Evolutionary conservation across 2,329 filamentous ascomycete genomes (phyloP).

Genomic region (Ophiosphaerella herpotricha): DNA sequence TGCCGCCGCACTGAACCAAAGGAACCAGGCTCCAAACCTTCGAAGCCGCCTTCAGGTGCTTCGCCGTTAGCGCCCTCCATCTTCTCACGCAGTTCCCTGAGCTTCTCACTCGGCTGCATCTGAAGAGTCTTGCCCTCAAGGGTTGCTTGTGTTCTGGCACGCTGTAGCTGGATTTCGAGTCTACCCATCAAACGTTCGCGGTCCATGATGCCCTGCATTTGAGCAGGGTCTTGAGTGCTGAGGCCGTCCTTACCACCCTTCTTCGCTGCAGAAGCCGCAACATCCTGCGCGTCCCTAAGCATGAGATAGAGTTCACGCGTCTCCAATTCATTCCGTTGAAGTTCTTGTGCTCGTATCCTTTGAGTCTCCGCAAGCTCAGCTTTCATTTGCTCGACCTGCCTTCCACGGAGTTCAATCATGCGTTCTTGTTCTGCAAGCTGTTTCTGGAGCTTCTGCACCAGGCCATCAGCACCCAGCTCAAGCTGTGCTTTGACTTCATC

Average conservation of each 20-base stretch:
- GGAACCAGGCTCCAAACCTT: constrained; percentile 60
- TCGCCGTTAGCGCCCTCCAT: constrained; percentile 72
- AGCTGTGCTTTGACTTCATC: constrained; percentile 91
- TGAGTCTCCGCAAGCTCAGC: constrained; percentile 87
- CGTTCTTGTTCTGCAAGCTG: constrained; percentile 91
- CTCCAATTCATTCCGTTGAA: constrained; percentile 93
- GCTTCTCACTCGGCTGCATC: constrained; percentile 83
- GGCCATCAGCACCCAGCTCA: constrained; percentile 87
- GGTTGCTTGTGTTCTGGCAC: constrained; percentile 97
- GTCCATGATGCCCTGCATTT: constrained; percentile 91
- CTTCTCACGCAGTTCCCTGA: constrained; percentile 88
- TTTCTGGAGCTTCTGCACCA: constrained; percentile 90
- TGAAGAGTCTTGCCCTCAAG: constrained; percentile 90
- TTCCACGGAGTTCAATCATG: constrained; percentile 84
- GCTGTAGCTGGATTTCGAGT: constrained; percentile 91
- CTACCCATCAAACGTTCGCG: constrained; percentile 91
- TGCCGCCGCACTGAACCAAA: constrained; percentile 56
- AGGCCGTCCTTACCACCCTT: constrained; percentile 58
- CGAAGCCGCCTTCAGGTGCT: constrained; percentile 2
- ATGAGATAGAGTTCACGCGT: constrained; percentile 97
- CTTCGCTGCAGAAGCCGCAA: constrained; percentile 85
- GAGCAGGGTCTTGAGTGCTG: constrained; percentile 68
- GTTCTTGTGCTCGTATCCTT: constrained; percentile 82
- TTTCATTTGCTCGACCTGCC: constrained; percentile 86
- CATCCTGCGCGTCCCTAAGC: constrained; percentile 95